Percentiles rank a stretch among this genome's conserved stretches.
Conservation (phyloP, 805 yeast species). For the Monosporozyma aquatica region DNA sequence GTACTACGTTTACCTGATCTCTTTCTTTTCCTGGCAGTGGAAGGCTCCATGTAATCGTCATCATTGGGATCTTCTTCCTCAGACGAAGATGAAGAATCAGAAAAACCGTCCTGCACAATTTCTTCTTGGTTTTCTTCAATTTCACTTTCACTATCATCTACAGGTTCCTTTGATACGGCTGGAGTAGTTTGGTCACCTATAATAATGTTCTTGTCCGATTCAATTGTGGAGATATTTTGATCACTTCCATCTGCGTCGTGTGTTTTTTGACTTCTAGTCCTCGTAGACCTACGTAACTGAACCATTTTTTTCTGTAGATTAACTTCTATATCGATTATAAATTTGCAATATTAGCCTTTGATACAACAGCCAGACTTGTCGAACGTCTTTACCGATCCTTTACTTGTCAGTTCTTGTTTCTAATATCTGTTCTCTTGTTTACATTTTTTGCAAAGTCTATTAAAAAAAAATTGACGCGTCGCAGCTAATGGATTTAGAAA, state of each 20-base stretch:
- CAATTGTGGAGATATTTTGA: constrained; percentile 2
- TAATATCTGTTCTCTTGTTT: no score
- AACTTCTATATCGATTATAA: no score
- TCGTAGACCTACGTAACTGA: constrained; percentile 32
- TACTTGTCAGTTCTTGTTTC: no score
- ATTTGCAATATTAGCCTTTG: no score
- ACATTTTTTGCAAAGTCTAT: no score
- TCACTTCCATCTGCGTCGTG: constrained; percentile 7
- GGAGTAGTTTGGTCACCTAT: constrained; percentile 9
- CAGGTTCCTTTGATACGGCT: no score
- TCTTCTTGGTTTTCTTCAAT: no score
- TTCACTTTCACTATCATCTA: constrained; percentile 8
- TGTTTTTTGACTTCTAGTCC: constrained; percentile 17
- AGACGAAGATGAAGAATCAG: background rate
- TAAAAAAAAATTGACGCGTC: no score
- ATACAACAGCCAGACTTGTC: no score
- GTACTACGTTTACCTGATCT: constrained; percentile 2
- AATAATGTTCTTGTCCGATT: constrained; percentile 3
- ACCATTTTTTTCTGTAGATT: constrained; percentile 12
- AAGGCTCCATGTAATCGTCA: constrained; percentile 21
- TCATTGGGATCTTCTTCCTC: constrained; percentile 15
- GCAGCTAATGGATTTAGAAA: no score
- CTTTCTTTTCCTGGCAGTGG: constrained; percentile 7
- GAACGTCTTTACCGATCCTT: no score
- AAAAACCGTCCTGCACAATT: background rate